These are phyloP conservation scores for Chaetomiaceae sp. DNA, from an alignment of 2,329 filamentous ascomycete genomes.

Conservation along the genomic window DNA sequence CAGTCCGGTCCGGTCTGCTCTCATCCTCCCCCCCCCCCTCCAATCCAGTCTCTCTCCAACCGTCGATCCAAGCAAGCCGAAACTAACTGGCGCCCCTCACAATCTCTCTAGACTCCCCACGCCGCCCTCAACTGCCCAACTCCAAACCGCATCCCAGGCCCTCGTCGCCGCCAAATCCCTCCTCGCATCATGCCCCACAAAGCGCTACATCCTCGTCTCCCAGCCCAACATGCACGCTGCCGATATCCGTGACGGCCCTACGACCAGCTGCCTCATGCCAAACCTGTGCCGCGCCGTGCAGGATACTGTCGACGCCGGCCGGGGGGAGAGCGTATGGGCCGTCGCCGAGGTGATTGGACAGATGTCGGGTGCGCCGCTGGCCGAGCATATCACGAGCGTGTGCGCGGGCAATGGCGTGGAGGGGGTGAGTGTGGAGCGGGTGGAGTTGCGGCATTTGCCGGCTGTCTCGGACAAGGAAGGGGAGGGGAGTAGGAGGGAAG, in stretches of 20 bases:
- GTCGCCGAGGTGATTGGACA: constrained; percentile 57
- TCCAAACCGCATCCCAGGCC: constrained; percentile 47
- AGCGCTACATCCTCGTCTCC: constrained; percentile 71
- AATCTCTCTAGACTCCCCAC: constrained; percentile 32
- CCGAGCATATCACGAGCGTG: constrained; percentile 41
- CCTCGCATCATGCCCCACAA: constrained; percentile 65
- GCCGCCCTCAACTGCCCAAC: constrained; percentile 36
- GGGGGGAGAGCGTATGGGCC: constrained; percentile 34
- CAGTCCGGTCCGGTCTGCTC: no score
- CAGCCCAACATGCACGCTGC: constrained; percentile 69
- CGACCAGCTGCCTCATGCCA: constrained; percentile 51
- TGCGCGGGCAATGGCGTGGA: constrained; percentile 40
- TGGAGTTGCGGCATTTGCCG: constrained; percentile 41
- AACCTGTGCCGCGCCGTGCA: constrained; percentile 43
- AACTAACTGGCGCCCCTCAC: not conserved
- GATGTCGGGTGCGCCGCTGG: constrained; percentile 39
- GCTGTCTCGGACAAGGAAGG: constrained; percentile 26
- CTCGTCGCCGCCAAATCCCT: constrained; percentile 43
- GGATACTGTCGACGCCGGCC: not conserved
- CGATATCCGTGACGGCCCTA: constrained; percentile 58
- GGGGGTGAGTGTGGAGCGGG: constrained; percentile 37
- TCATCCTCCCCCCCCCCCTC: not conserved
- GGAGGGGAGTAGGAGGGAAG: constrained; percentile 47
- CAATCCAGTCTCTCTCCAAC: not conserved
- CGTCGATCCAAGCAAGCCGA: not conserved